A percentile compares a stretch with the other conserved stretches of the same genome.
Conservation (phyloP, 2,329 filamentous ascomycete genomes). For the Phialocephala subalpina region DNA sequence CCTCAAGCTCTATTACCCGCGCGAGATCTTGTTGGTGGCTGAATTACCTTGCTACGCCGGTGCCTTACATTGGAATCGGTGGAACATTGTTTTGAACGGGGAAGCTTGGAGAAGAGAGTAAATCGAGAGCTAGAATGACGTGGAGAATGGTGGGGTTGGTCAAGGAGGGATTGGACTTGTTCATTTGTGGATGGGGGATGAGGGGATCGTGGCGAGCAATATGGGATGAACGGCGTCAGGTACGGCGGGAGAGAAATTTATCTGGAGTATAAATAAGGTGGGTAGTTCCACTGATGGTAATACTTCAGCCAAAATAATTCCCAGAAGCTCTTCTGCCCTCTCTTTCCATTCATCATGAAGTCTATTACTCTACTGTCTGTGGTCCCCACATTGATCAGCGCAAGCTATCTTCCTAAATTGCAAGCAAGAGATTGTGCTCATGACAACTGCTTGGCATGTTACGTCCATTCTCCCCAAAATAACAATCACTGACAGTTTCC, state of each 20-base stretch:
- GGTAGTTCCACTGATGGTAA: neutral
- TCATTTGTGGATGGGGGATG: neutral
- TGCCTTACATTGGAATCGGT: constrained; percentile 5
- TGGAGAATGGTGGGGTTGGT: neutral
- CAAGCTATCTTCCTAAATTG: constrained; percentile 4
- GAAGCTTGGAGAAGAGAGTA: neutral
- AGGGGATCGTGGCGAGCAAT: neutral
- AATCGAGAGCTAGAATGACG: neutral
- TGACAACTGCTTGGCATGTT: constrained; percentile 9
- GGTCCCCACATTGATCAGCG: neutral
- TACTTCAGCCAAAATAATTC: neutral
- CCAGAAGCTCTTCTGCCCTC: neutral
- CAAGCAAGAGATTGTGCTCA: constrained; percentile 11
- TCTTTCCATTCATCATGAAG: constrained; percentile 2
- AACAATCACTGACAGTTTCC: neutral
- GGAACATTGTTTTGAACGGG: neutral
- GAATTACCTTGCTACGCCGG: constrained; percentile 10
- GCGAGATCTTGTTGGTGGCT: constrained; percentile 17
- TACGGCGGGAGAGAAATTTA: neutral
- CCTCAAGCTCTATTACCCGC: neutral
- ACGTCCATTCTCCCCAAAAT: neutral
- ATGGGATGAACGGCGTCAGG: neutral
- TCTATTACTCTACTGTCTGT: neutral
- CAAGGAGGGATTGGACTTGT: neutral
- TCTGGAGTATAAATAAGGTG: neutral